Conservation (phyloP, 208 protist genomes). For the Acanthamoeba royreba region DNA sequence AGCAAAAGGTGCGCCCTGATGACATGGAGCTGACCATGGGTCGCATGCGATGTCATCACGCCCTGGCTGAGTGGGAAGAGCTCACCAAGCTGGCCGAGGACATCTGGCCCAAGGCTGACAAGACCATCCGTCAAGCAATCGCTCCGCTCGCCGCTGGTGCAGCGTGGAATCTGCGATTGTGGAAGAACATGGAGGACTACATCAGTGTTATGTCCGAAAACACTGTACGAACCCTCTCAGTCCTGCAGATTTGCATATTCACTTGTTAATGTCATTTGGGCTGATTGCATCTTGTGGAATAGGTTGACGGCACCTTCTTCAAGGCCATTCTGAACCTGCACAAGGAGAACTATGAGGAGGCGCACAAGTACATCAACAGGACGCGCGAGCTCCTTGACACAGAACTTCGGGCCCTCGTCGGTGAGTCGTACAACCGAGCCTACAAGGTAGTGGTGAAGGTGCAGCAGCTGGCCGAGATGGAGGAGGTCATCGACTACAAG, state of each 20-base stretch:
- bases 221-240: constrained; percentile 74
- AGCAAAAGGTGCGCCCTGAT: constrained; percentile 83
- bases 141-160: constrained; percentile 92
- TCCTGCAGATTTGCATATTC: background rate
- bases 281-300: too few relatives aligned
- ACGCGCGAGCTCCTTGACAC: constrained; percentile 92
- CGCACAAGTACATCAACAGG: constrained; percentile 83
- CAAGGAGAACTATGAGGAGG: constrained; percentile 67
- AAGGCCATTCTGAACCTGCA: constrained; percentile 71
- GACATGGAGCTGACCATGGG: constrained; percentile 90
- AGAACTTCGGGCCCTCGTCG: constrained; percentile 90
- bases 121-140: constrained; percentile 69
- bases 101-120: constrained; percentile 87
- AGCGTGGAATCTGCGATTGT: constrained; percentile 90
- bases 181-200: constrained; percentile 63
- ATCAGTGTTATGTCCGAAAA: constrained; percentile 86
- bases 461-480: constrained; percentile 98
- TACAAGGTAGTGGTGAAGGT: constrained; percentile 95
- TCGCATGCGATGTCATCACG: constrained; percentile 89
- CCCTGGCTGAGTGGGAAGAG: constrained; percentile 92
- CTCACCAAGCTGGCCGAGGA: constrained; percentile 86
- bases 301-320: constrained; percentile 91
- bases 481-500: constrained; percentile 75
- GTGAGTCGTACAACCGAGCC: constrained; percentile 96
- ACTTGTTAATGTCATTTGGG: too few relatives aligned